Percentiles rank a stretch among this genome's conserved stretches.
Evolutionary conservation across 2,329 filamentous ascomycete species (phyloP).

Genomic region (Exophiala spinifera): DNA sequence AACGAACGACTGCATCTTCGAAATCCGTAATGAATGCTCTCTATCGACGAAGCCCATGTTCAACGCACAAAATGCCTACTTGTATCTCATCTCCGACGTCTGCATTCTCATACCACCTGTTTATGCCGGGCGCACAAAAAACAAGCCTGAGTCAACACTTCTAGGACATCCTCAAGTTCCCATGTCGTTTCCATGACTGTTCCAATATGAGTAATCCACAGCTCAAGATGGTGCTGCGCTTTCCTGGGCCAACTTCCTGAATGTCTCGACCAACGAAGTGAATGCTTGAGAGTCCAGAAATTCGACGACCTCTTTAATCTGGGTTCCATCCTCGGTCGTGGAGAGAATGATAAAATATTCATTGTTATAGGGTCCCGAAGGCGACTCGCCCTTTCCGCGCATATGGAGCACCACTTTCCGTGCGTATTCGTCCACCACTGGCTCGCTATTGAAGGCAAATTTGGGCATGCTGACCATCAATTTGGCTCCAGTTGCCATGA

Average conservation of each 20-base stretch:
- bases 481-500: background rate
- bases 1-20: too few relatives aligned
- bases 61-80: too few relatives aligned
- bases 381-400: background rate
- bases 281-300: background rate
- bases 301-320: constrained; percentile 3
- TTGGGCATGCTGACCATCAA: background rate
- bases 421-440: background rate
- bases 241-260: background rate
- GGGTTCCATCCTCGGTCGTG: constrained; percentile 3
- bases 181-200: too few relatives aligned
- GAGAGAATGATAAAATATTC: constrained; percentile 5
- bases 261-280: background rate
- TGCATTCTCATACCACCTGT: too few relatives aligned
- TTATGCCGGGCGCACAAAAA: too few relatives aligned
- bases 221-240: background rate
- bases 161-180: too few relatives aligned
- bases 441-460: background rate
- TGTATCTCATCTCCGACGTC: too few relatives aligned
- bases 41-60: too few relatives aligned
- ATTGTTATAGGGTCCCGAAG: constrained; percentile 3
- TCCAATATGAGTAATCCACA: background rate
- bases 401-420: constrained; percentile 5
- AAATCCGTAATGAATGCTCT: too few relatives aligned
- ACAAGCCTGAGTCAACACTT: too few relatives aligned